phyloP scores from a whole-genome alignment of 345 rosid genomes.

The Reutealis trisperma region DNA sequence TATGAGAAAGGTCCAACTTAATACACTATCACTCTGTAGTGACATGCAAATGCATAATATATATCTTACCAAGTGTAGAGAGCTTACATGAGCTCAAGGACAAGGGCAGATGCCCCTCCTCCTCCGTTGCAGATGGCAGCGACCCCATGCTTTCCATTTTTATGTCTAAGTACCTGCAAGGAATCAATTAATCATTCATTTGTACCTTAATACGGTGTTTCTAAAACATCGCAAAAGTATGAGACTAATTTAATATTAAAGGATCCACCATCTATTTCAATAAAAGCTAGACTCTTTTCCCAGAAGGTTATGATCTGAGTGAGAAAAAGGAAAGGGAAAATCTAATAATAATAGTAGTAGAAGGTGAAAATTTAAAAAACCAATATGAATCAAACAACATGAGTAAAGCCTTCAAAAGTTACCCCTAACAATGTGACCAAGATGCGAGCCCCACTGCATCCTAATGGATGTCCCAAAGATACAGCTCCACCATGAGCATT shows the following conservation, averaged over 20 bases:
- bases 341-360: not conserved
- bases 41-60: not conserved
- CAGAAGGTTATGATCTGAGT: not conserved
- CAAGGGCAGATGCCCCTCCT: conserved; percentile 38
- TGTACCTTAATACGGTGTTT: too few relatives aligned
- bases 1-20: not conserved
- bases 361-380: too few relatives aligned
- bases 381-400: not conserved
- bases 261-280: not conserved
- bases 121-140: conserved; percentile 36
- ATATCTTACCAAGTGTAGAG: conserved; percentile 9
- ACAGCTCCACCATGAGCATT: conserved; percentile 38
- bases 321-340: not conserved
- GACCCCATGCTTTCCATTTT: conserved; percentile 26
- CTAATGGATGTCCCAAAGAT: conserved; percentile 38
- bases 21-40: not conserved
- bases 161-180: conserved; percentile 29
- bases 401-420: not conserved
- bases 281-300: not conserved
- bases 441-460: conserved; percentile 36
- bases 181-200: not conserved
- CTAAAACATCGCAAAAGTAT: not conserved
- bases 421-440: conserved; percentile 34
- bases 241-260: not conserved
- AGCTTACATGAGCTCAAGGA: conserved; percentile 28